Evolutionary conservation across 2,329 filamentous ascomycete genomes (phyloP).

Genomic region (Colletotrichum liaoningense): DNA sequence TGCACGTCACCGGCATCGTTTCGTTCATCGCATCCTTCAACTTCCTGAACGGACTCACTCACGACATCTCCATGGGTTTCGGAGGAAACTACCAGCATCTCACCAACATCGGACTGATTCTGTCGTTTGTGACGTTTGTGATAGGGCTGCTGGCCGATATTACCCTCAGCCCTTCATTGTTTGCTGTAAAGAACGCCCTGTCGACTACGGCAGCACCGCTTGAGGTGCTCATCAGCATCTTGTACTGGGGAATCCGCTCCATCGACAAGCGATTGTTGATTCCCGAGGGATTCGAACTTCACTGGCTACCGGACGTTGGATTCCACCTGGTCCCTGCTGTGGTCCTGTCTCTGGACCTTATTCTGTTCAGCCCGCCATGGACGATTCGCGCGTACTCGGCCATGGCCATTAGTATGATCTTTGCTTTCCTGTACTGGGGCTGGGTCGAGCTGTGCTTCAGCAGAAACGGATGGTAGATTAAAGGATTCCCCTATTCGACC

Average conservation of each 20-base stretch:
- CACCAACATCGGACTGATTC: conserved; percentile 76
- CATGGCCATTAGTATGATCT: conserved; percentile 64
- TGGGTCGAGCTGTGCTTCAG: conserved; percentile 81
- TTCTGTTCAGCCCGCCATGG: conserved; percentile 80
- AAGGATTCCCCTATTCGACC: conserved; percentile 19
- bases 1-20: conserved; percentile 67
- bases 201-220: conserved; percentile 75
- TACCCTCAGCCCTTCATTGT: conserved; percentile 67
- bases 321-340: conserved; percentile 76
- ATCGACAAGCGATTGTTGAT: conserved; percentile 65
- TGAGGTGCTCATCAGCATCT: conserved; percentile 75
- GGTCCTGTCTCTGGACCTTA: conserved; percentile 71
- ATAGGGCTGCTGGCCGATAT: conserved; percentile 74
- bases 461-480: conserved; percentile 71
- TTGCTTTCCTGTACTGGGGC: conserved; percentile 79
- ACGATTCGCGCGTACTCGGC: conserved; percentile 71
- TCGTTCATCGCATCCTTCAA: conserved; percentile 66
- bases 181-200: conserved; percentile 74
- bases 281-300: conserved; percentile 66
- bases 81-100: conserved; percentile 79
- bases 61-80: conserved; percentile 66
- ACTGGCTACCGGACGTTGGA: conserved; percentile 68
- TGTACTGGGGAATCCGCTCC: conserved; percentile 78
- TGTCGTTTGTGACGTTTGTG: conserved; percentile 70
- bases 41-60: conserved; percentile 62